Evolutionary conservation across 768 basidiomycete genomes (phyloP), one percentile per base, ranked within the genome.

Genomic region (Suillus discolor): DNA sequence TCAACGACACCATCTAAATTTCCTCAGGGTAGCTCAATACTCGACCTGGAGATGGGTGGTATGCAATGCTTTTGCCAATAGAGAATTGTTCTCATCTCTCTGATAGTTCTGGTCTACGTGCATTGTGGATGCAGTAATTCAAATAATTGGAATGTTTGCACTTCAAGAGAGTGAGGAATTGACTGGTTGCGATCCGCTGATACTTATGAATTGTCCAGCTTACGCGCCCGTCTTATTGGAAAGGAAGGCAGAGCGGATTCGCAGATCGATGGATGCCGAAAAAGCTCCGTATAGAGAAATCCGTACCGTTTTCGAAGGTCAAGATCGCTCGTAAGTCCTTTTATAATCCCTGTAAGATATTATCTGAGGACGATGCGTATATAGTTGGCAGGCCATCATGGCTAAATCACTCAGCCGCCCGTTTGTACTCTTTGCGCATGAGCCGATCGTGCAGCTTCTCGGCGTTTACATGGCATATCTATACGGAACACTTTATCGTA

Each of bases 11-110:
- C 15, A 25, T 25, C 20, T 54, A 31, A 54, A 60, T 39, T 39
- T 68, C 72, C 15, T 72, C 69, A 18, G 68, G 79, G 84, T 92
- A 34, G 85, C 86, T 0, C 79, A 90, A 49, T 78, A 77, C 44
- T 83, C 88, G 0, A 87, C 87, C 0, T 92, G 90, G 90, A 79
- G 88, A 73, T 91, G 89, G 89, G 89, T 90, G 38, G 86, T 85
- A 73, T 49, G 85, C 80, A 6, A 44, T 15, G 53, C 25, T 4
- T 49, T 44, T 45, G 2, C 7, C 13, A 0, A 23, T 8, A 13
- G 34, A 18, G 4, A 7, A 62, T 62, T 1, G 6, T 16, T 55
- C 31, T 55, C 31, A 55, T 53, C 20, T 20, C 13, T 3, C 42
- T 16, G 55, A 47, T 68, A 87, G 83, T 92, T 91, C 73, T 90